Evolutionary conservation across 805 yeast genomes (phyloP).

Genomic region (Ogataea methanolica): DNA sequence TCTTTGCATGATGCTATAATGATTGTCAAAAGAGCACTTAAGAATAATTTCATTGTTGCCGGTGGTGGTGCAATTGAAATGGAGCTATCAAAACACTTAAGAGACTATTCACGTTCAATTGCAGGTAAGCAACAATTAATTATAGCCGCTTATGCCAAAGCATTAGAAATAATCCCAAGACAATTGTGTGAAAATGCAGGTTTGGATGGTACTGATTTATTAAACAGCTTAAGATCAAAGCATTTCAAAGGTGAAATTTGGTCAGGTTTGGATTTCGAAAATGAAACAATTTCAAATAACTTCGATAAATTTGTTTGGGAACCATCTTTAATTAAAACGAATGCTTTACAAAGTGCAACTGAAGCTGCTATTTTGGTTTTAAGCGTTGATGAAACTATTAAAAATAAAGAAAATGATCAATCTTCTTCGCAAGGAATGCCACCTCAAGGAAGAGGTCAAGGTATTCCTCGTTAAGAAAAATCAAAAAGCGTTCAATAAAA

Average conservation of each 20-base stretch:
- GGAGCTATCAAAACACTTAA: constrained; percentile 85
- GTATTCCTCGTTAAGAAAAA: constrained; percentile 43
- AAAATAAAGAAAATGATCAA: constrained; percentile 59
- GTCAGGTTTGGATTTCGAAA: constrained; percentile 89
- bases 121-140: constrained; percentile 96
- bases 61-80: constrained; percentile 99
- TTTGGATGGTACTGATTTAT: constrained; percentile 90
- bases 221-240: constrained; percentile 85
- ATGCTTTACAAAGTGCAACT: constrained; percentile 92
- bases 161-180: constrained; percentile 93
- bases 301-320: constrained; percentile 93
- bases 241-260: constrained; percentile 92
- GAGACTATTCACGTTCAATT: constrained; percentile 81
- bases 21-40: constrained; percentile 94
- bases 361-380: constrained; percentile 93
- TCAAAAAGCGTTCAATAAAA: not conserved
- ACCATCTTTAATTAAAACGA: constrained; percentile 89
- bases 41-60: constrained; percentile 83
- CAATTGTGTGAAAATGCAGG: constrained; percentile 99
- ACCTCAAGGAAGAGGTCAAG: constrained; percentile 55
- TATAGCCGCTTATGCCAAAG: constrained; percentile 88
- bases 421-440: constrained; percentile 23
- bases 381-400: constrained; percentile 94
- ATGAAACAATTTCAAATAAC: constrained; percentile 78
- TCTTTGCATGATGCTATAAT: constrained; percentile 97